Conservation (phyloP, 2,329 filamentous ascomycete species). For the Colletotrichum sp. region DNA sequence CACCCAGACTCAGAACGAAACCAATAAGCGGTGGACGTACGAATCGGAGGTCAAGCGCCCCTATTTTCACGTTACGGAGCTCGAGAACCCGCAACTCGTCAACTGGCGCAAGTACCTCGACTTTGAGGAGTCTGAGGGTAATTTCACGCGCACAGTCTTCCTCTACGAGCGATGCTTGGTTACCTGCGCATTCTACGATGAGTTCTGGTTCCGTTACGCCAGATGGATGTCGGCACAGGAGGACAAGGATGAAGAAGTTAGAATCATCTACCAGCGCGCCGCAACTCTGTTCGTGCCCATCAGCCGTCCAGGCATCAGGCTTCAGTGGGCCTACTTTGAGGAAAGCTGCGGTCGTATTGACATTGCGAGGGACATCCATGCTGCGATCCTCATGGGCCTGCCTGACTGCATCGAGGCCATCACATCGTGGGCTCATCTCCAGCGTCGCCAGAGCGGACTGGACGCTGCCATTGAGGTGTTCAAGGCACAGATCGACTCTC, state of each 20-base stretch:
- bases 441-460: constrained; percentile 81
- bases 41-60: constrained; percentile 94
- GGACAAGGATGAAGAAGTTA: constrained; percentile 85
- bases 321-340: constrained; percentile 95
- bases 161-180: constrained; percentile 94
- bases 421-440: constrained; percentile 84
- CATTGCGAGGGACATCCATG: constrained; percentile 84
- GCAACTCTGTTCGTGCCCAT: constrained; percentile 87
- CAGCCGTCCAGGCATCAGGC: constrained; percentile 79
- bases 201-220: constrained; percentile 97
- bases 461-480: constrained; percentile 86
- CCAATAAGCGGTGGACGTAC: constrained; percentile 91
- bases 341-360: constrained; percentile 80
- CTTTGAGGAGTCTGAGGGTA: constrained; percentile 88
- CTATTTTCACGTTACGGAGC: constrained; percentile 94
- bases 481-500: constrained; percentile 78
- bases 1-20: constrained; percentile 82
- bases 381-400: constrained; percentile 75
- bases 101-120: constrained; percentile 98
- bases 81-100: constrained; percentile 81
- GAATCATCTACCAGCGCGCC: constrained; percentile 90
- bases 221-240: constrained; percentile 88
- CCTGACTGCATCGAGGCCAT: constrained; percentile 89
- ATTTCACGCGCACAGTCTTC: constrained; percentile 76
- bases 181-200: constrained; percentile 92